These are phyloP conservation scores for Cutaneotrichosporon cyanovorans DNA, from an alignment of 1,284 basidiomycete species.

Conservation along the genomic window DNA sequence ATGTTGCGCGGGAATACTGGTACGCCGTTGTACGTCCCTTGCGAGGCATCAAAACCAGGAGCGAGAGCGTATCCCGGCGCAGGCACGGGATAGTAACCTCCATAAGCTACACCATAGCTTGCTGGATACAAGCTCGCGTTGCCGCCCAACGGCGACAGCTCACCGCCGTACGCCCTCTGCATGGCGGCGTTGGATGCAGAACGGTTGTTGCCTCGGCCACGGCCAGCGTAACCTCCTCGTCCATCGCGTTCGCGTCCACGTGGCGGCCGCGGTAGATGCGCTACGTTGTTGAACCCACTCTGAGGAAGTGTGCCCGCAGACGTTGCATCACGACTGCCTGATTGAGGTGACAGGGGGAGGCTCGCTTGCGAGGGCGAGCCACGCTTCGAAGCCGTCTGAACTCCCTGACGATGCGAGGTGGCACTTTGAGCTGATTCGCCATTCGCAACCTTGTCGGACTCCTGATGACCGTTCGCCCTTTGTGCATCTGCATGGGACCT, in stretches of 20 bases:
- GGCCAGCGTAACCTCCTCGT: slow-evolving; percentile 24
- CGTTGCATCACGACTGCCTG: slow-evolving; percentile 1
- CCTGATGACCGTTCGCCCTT: not conserved
- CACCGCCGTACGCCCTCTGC: slow-evolving; percentile 7
- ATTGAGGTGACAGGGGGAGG: slow-evolving; percentile 10
- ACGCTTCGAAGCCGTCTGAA: slow-evolving; percentile 8
- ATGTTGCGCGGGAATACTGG: slow-evolving; percentile 10
- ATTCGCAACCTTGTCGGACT: not conserved
- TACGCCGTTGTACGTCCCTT: slow-evolving; percentile 1
- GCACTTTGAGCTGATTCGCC: not conserved
- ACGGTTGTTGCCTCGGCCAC: slow-evolving; percentile 16
- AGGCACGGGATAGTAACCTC: slow-evolving; percentile 20
- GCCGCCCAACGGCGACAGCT: slow-evolving; percentile 12
- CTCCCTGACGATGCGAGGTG: not conserved
- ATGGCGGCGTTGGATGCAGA: slow-evolving; percentile 7
- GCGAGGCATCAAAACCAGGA: slow-evolving; percentile 7
- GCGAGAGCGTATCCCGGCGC: slow-evolving; percentile 10
- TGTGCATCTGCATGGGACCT: slow-evolving; percentile 4
- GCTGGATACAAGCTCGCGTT: slow-evolving; percentile 18
- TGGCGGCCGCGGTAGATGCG: slow-evolving; percentile 20
- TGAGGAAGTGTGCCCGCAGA: slow-evolving; percentile 16
- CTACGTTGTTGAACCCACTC: slow-evolving; percentile 16
- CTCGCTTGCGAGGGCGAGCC: slow-evolving; percentile 5
- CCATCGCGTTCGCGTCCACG: slow-evolving; percentile 27
- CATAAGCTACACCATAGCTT: slow-evolving; percentile 26